Percentiles rank a stretch among this genome's conserved stretches.
phyloP scores from a whole-genome alignment of 345 rosid species.

The Hibiscus tridactylites region DNA sequence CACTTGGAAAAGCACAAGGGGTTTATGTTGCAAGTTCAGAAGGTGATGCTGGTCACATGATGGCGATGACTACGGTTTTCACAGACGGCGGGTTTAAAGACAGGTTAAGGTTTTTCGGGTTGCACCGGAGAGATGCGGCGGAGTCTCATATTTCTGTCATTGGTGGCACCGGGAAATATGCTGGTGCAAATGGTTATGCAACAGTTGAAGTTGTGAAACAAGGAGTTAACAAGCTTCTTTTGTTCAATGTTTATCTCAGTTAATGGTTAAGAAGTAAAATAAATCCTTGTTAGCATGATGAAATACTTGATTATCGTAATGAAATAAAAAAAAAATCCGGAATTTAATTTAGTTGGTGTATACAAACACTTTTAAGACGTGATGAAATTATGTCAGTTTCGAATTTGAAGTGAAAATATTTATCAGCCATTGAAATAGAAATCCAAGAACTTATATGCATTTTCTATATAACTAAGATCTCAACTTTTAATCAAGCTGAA shows the following conservation, averaged over 20 bases:
- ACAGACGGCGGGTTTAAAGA: conserved; percentile 14
- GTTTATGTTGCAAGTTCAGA: conserved; percentile 42
- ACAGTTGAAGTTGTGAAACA: neutral
- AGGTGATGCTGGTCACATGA: conserved; percentile 34
- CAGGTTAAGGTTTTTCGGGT: conserved; percentile 44
- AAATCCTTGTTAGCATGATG: neutral
- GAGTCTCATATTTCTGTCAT: conserved; percentile 2
- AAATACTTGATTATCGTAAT: neutral
- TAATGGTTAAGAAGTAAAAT: neutral
- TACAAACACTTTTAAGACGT: neutral
- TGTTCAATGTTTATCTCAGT: conserved; percentile 6
- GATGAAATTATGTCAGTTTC: no score
- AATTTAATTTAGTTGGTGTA: neutral
- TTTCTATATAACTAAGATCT: no score
- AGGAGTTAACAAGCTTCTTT: neutral
- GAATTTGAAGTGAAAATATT: no score
- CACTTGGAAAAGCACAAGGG: conserved; percentile 42
- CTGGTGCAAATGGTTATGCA: conserved; percentile 8
- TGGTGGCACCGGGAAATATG: conserved; percentile 1
- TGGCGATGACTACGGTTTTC: conserved; percentile 42
- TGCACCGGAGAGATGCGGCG: conserved; percentile 19
- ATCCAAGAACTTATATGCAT: no score
- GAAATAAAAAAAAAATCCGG: rapidly evolving
- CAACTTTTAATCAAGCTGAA: no score
- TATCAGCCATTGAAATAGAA: neutral